phyloP scores from a whole-genome alignment of 306 rosid species.

The Prunus padus region DNA sequence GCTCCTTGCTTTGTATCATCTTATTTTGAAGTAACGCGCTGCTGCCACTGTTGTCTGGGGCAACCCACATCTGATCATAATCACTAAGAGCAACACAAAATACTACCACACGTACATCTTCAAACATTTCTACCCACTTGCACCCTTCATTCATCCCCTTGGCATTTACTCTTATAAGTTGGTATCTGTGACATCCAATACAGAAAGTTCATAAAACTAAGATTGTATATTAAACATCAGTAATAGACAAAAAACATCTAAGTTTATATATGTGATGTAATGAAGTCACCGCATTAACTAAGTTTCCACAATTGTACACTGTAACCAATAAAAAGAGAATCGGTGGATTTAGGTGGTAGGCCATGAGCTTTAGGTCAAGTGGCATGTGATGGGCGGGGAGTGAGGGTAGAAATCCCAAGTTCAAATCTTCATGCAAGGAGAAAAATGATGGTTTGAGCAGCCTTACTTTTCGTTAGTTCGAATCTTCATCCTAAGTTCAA shows the following conservation, averaged over 20 bases:
- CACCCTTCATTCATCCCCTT: constrained; percentile 93
- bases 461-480: not conserved
- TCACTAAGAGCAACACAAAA: constrained; percentile 81
- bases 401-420: not conserved
- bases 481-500: not conserved
- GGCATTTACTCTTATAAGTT: constrained; percentile 93
- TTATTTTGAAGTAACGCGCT: constrained; percentile 83
- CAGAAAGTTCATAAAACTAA: constrained; percentile 8
- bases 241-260: not conserved
- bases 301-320: too few relatives aligned
- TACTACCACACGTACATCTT: constrained; percentile 86
- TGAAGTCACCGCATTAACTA: not conserved
- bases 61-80: constrained; percentile 67
- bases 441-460: too few relatives aligned
- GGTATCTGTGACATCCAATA: constrained; percentile 63
- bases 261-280: not conserved
- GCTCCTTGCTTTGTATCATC: constrained; percentile 93
- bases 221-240: not conserved
- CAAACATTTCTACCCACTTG: constrained; percentile 99
- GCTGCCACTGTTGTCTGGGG: constrained; percentile 65
- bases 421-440: not conserved
- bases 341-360: not conserved
- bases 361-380: not conserved
- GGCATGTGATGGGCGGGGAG: not conserved
- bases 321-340: not conserved